Base-by-base conservation (phyloP, 2,329 filamentous ascomycete species). In the Sphaerulina vaccinii region DNA sequence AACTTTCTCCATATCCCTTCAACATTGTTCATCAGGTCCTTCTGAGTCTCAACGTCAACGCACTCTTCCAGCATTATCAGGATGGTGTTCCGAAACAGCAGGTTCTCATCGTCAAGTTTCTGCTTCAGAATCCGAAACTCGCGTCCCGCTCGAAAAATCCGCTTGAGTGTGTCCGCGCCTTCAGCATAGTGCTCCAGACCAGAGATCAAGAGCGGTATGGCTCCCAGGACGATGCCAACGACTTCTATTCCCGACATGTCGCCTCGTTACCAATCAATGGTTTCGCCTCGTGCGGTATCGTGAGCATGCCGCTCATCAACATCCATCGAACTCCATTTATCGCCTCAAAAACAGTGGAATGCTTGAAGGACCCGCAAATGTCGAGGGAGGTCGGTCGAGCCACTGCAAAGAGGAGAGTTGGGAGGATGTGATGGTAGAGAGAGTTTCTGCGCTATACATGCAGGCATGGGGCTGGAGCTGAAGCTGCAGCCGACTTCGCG, bases 161-260 rank as follows among this genome's bases (percentile, higher is more conserved):
- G 59, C 21, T 61, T 65, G 18, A 69, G 65, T 2, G 62, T 64
- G 5, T 55, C 57, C 19, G 65, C 63, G 0, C 67, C 67, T 37
- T 69, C 61, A 1, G 55, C 61, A 39, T 71, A 71, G 35, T 65
- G 62, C 32, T 69, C 58, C 2, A 70, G 54, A 1, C 66, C 55
- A 6, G 57, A 56, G 5, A 71, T 62, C 36, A 68, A 43, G 11
- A 71, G 46, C 6, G 67, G 68, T 43, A 68, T 56, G 18, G 62
- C 50, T 4, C 62, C 65, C 0, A 70, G 55, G 3, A 68, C 59
- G 3, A 68, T 27, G 0, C 66, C 65, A 2, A 59, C 63, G n/a
- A 65, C 47, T 44, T 70, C 68, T 3, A 70, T 46, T 3, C 65
- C 67, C 9, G 66, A 66, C 62, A 64, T 65, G 23, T n/a, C n/a